Percentiles rank a stretch among this genome's conserved stretches.
These are phyloP conservation scores for Pelargonium myrrhifolium DNA, from an alignment of 441 rosid species.

Conservation along the genomic window DNA sequence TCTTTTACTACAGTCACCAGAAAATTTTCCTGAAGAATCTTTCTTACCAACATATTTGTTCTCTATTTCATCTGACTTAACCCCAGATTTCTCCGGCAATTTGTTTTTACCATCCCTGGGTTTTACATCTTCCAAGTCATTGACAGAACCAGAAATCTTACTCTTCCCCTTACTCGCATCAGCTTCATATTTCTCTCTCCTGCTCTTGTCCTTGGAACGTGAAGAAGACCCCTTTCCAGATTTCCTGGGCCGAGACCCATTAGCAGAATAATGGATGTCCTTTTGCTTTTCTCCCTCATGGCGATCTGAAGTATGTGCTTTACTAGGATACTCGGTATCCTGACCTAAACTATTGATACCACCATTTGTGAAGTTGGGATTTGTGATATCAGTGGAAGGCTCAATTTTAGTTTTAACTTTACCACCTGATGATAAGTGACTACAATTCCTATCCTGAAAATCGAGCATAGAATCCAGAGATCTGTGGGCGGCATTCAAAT, in stretches of 20 bases:
- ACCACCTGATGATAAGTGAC: conserved; percentile 24
- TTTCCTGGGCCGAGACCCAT: conserved; percentile 40
- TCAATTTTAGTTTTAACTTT: conserved; percentile 39
- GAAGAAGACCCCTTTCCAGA: conserved; percentile 63
- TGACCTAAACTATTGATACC: conserved; percentile 38
- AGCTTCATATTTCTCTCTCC: conserved; percentile 40
- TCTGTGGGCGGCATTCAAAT: conserved; percentile 29
- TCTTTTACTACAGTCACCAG: conserved; percentile 34
- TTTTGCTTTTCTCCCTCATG: conserved; percentile 39
- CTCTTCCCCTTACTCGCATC: conserved; percentile 24
- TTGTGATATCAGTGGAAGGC: conserved; percentile 37
- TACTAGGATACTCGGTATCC: conserved; percentile 29
- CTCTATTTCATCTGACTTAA: conserved; percentile 35
- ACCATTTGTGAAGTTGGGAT: conserved; percentile 31
- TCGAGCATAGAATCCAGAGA: conserved; percentile 43
- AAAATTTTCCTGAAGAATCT: conserved; percentile 30
- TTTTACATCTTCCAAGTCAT: conserved; percentile 27
- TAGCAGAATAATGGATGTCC: conserved; percentile 36
- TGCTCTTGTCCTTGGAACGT: conserved; percentile 53
- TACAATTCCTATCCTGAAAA: conserved; percentile 39
- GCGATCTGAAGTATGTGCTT: conserved; percentile 28
- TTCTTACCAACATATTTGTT: conserved; percentile 39
- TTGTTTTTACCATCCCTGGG: conserved; percentile 37
- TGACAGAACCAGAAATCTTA: conserved; percentile 24
- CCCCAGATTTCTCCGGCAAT: conserved; percentile 24